A percentile compares a stretch with the other conserved stretches of the same genome.
Conservation (phyloP, 2,329 filamentous ascomycete genomes). For the Clonostachys sp. region DNA sequence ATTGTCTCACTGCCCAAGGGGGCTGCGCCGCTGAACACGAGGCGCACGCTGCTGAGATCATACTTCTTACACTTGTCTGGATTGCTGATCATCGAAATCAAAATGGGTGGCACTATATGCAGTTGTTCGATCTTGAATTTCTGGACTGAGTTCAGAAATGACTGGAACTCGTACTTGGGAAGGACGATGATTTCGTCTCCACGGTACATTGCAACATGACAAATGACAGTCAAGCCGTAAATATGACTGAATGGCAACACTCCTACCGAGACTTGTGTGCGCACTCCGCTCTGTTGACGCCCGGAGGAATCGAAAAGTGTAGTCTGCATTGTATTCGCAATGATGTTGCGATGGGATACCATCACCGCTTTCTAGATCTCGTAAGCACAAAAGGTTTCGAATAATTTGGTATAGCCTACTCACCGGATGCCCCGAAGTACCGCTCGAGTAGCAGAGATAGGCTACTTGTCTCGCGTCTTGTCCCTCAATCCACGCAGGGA, state of each 20-base stretch:
- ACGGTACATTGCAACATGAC: constrained; percentile 59
- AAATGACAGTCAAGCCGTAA: constrained; percentile 70
- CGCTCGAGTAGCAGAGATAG: constrained; percentile 76
- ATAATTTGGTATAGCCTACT: constrained; percentile 9
- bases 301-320: constrained; percentile 32
- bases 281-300: constrained; percentile 33
- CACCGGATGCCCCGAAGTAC: constrained; percentile 74
- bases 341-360: constrained; percentile 76
- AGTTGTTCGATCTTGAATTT: constrained; percentile 64
- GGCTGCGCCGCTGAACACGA: constrained; percentile 69
- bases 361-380: constrained; percentile 69
- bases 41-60: constrained; percentile 62
- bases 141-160: constrained; percentile 61
- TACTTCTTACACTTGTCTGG: constrained; percentile 54
- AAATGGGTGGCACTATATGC: constrained; percentile 72
- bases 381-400: background rate
- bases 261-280: constrained; percentile 50
- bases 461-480: constrained; percentile 65
- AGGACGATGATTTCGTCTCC: constrained; percentile 72
- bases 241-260: constrained; percentile 79
- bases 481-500: constrained; percentile 56
- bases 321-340: constrained; percentile 69
- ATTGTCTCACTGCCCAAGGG: constrained; percentile 68
- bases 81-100: constrained; percentile 68
- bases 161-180: constrained; percentile 70